Evolutionary conservation across 768 basidiomycete genomes (phyloP).

Genomic region (Podaxis sp.): DNA sequence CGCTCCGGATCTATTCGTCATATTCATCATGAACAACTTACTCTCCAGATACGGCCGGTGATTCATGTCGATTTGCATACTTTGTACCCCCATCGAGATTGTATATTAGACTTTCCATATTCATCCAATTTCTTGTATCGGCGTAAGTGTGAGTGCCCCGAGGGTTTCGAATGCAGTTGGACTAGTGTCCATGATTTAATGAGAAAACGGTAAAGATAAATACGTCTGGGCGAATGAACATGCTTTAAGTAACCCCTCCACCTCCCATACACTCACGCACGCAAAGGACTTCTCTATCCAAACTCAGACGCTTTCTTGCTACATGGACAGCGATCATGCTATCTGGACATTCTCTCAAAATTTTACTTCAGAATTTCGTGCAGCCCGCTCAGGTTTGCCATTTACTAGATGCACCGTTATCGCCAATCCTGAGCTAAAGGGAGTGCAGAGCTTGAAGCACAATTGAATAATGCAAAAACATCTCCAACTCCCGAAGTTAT

Average conservation of each 20-base stretch:
- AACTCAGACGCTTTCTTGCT: neutral
- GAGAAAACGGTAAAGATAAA: no score
- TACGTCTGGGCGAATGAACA: no score
- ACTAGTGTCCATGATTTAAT: no score
- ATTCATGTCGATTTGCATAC: neutral
- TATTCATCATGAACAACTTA: slow-evolving; percentile 1
- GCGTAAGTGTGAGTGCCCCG: no score
- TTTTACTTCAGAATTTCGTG: slow-evolving; percentile 49
- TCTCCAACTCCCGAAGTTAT: slow-evolving; percentile 31
- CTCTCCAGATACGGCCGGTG: slow-evolving; percentile 38
- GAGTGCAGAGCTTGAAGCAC: slow-evolving; percentile 42
- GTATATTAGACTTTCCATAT: slow-evolving; percentile 4
- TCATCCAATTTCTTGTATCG: neutral
- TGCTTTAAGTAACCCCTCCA: neutral
- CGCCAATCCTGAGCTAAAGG: slow-evolving; percentile 7
- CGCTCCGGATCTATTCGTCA: neutral
- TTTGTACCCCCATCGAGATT: neutral
- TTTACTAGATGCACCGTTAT: slow-evolving; percentile 7
- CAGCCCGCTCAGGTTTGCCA: slow-evolving; percentile 45
- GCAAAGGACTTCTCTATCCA: neutral
- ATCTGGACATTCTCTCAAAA: slow-evolving; percentile 44
- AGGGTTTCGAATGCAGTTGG: no score
- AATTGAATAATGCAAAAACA: slow-evolving; percentile 35
- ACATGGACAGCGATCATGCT: slow-evolving; percentile 22
- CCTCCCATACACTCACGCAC: neutral